Percentiles rank a stretch among this genome's conserved stretches.
phyloP scores from a whole-genome alignment of 176 grass and related monocot species.

The Tillandsia leiboldiana region DNA sequence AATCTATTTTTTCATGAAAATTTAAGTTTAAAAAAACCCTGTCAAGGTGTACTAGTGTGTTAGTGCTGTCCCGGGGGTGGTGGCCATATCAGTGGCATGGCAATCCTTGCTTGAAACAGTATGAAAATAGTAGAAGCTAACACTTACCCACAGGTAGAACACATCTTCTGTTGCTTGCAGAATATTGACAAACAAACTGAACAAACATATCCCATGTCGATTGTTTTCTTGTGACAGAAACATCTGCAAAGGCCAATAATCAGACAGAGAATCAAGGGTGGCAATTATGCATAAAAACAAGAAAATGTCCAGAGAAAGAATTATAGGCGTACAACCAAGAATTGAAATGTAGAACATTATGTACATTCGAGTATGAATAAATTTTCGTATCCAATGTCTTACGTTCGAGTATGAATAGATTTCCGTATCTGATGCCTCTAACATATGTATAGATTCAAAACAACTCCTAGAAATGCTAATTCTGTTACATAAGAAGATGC shows the following conservation, averaged over 20 bases:
- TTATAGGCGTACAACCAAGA: conserved; percentile 1
- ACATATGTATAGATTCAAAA: too few species aligned
- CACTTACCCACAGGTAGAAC: conserved; percentile 87
- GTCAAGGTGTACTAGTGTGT: too few species aligned
- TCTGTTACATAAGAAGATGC: too few species aligned
- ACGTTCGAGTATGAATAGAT: too few species aligned
- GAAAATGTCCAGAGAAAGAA: conserved; percentile 1
- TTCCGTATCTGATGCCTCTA: too few species aligned
- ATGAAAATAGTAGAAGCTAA: neutral
- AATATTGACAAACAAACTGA: conserved; percentile 98
- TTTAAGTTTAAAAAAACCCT: too few species aligned
- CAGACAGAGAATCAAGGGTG: neutral
- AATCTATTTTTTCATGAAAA: too few species aligned
- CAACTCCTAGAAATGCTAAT: too few species aligned
- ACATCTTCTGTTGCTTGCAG: conserved; percentile 95
- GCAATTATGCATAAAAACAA: neutral
- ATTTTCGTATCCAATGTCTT: neutral
- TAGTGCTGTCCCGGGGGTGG: too few species aligned
- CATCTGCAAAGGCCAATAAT: conserved; percentile 37
- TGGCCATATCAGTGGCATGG: too few species aligned
- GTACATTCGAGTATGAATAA: neutral
- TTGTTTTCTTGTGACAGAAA: conserved; percentile 98
- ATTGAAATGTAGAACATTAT: neutral
- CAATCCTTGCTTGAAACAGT: too few species aligned
- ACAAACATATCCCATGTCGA: conserved; percentile 94